Percentiles rank a stretch among this genome's conserved stretches.
Conservation (phyloP, 768 basidiomycete species). For the Boletus eberwhitei region DNA sequence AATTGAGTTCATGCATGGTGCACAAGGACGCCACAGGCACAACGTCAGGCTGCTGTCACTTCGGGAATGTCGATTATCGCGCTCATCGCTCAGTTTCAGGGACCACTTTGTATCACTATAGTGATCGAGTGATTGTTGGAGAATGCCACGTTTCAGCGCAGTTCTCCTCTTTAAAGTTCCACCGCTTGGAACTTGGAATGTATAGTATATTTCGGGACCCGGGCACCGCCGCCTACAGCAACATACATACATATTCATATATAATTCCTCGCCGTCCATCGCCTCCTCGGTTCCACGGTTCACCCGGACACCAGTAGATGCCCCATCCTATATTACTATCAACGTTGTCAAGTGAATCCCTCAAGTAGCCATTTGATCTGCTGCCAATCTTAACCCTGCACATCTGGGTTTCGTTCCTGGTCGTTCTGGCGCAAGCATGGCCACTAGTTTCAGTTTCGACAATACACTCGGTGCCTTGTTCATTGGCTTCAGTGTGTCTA, state of each 20-base stretch:
- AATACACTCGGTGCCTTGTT: conserved; percentile 61
- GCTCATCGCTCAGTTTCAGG: not conserved
- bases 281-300: conserved; percentile 6
- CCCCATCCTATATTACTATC: no score
- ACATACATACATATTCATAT: not conserved
- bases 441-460: conserved; percentile 25
- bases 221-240: not conserved
- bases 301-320: not conserved
- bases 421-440: conserved; percentile 15
- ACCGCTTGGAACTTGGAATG: not conserved
- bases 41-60: not conserved
- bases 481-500: conserved; percentile 54
- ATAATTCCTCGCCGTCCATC: not conserved
- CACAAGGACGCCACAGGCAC: not conserved
- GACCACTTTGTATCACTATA: not conserved
- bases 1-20: not conserved
- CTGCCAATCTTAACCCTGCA: not conserved
- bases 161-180: not conserved
- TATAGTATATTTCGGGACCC: not conserved
- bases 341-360: not conserved
- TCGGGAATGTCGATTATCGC: not conserved
- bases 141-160: not conserved
- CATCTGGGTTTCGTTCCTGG: not conserved
- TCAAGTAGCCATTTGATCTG: not conserved
- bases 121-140: not conserved